These are phyloP conservation scores for Pythium phragmitis DNA, from an alignment of 352 stramenopile species.

Conservation along the genomic window DNA sequence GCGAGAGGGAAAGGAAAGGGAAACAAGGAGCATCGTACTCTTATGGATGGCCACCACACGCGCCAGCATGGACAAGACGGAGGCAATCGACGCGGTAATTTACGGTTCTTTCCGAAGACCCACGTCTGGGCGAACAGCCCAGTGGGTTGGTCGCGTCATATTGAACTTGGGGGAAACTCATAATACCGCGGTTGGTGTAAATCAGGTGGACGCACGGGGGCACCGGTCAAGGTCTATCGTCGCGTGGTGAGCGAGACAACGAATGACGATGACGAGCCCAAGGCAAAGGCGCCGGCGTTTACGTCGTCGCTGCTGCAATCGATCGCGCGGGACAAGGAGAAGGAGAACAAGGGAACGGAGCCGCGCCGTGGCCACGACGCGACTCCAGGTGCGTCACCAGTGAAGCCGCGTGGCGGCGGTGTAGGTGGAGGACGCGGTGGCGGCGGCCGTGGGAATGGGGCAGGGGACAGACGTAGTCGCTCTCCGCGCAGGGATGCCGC, in stretches of 20 bases:
- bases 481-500: slow-evolving; percentile 8
- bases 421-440: background rate
- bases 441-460: background rate
- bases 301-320: slow-evolving; percentile 53
- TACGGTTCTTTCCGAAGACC: background rate
- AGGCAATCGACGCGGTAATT: slow-evolving; percentile 30
- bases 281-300: slow-evolving; percentile 28
- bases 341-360: slow-evolving; percentile 7
- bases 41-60: slow-evolving; percentile 40
- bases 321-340: slow-evolving; percentile 23
- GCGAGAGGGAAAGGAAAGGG: slow-evolving; percentile 8
- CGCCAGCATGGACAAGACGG: slow-evolving; percentile 32
- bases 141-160: background rate
- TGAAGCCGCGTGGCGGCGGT: background rate
- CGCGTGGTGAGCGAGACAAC: slow-evolving; percentile 38
- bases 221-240: slow-evolving; percentile 34
- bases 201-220: slow-evolving; percentile 6
- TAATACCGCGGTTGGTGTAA: background rate
- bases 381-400: background rate
- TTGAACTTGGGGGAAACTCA: background rate
- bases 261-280: slow-evolving; percentile 6
- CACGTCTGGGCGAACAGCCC: too few species aligned
- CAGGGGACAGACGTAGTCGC: slow-evolving; percentile 9
- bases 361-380: background rate
- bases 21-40: slow-evolving; percentile 6